Evolutionary conservation across 257 asterid species (phyloP).

Genomic region (Solanum chilense): DNA sequence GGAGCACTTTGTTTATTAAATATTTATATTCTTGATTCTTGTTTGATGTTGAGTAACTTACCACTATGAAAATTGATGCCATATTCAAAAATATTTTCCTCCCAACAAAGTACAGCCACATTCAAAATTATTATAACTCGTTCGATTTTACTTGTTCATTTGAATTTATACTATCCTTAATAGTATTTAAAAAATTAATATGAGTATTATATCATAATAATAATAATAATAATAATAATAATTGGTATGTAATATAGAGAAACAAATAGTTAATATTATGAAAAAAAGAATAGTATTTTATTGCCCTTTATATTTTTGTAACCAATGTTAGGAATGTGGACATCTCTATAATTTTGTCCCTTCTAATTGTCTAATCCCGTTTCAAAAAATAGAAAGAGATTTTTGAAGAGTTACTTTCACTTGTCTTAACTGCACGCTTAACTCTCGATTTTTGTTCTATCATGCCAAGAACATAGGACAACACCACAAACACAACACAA

Average conservation of each 20-base stretch:
- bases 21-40: background rate
- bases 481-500: conserved; percentile 5
- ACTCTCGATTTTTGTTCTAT: background rate
- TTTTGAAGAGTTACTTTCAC: conserved; percentile 6
- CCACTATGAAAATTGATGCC: background rate
- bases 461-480: background rate
- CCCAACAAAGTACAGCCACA: background rate
- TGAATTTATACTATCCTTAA: background rate
- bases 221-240: too few relatives aligned
- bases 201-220: too few relatives aligned
- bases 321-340: background rate
- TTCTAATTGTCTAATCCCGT: background rate
- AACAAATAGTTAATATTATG: too few relatives aligned
- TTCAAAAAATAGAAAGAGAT: background rate
- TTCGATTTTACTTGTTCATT: background rate
- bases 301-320: background rate
- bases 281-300: too few relatives aligned
- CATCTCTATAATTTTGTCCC: conserved; percentile 6
- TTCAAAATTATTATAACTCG: too few relatives aligned
- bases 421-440: background rate
- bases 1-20: background rate
- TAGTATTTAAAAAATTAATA: too few relatives aligned
- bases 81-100: background rate
- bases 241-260: background rate
- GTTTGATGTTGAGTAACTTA: background rate